A percentile compares a stretch with the other conserved stretches of the same genome.
phyloP scores from a whole-genome alignment of 2,329 filamentous ascomycete species.

The Aureobasidium sp. region DNA sequence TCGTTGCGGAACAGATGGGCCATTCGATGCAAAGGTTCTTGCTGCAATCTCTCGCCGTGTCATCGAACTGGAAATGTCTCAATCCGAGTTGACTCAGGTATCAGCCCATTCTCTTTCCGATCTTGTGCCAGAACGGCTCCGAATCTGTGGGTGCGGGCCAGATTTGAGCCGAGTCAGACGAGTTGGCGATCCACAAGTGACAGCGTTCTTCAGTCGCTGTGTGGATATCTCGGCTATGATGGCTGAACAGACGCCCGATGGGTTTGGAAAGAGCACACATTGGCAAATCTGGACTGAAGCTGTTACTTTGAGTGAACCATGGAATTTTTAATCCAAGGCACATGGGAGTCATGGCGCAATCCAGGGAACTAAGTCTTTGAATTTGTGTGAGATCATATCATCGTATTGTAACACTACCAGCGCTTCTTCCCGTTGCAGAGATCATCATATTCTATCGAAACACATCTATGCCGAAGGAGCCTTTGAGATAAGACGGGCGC shows the following conservation, averaged over 20 bases:
- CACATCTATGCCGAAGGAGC: neutral
- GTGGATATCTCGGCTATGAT: neutral
- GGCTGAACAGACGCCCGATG: neutral
- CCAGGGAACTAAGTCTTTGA: no score
- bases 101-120: neutral
- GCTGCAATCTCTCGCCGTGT: neutral
- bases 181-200: neutral
- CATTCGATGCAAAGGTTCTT: neutral
- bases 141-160: neutral
- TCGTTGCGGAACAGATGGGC: neutral
- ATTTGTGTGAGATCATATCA: no score
- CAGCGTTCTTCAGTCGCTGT: neutral
- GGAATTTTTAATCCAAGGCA: no score
- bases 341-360: no score
- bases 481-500: neutral
- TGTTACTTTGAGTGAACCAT: neutral
- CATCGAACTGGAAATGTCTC: neutral
- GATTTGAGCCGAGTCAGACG: neutral
- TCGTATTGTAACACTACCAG: no score
- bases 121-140: neutral
- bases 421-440: no score
- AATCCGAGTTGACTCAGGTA: neutral
- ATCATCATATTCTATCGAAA: no score
- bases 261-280: neutral
- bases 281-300: neutral